Conservation (phyloP, 2,329 filamentous ascomycete species). For the Keithomyces neogunnii region DNA sequence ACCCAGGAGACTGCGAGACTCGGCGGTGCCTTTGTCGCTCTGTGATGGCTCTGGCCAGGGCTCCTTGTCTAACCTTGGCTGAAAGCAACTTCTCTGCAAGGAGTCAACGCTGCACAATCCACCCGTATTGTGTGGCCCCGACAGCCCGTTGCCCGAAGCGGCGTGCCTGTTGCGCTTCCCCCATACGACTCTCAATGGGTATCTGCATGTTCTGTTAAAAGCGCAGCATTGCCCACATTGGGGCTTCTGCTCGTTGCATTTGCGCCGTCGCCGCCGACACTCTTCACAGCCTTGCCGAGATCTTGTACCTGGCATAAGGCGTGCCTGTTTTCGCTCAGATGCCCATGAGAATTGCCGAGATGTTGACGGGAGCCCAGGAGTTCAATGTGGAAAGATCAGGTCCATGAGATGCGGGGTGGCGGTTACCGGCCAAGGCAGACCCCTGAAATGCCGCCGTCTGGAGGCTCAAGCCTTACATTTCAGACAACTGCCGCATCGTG, state of each 20-base stretch:
- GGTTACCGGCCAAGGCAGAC: too few species aligned
- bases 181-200: slow-evolving; percentile 18
- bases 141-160: not conserved
- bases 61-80: too few species aligned
- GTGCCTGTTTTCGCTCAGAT: not conserved
- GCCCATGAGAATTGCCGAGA: too few species aligned
- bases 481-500: too few species aligned
- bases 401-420: too few species aligned
- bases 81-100: too few species aligned
- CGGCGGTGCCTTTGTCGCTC: not conserved
- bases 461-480: too few species aligned
- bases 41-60: not conserved
- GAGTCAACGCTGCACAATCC: not conserved
- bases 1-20: not conserved
- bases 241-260: slow-evolving; percentile 19
- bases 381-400: too few species aligned
- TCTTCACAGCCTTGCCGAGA: slow-evolving; percentile 20
- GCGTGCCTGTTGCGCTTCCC: not conserved
- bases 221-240: slow-evolving; percentile 14
- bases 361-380: too few species aligned
- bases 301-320: slow-evolving; percentile 14
- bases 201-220: slow-evolving; percentile 12
- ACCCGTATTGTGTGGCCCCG: not conserved
- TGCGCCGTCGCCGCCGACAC: slow-evolving; percentile 18
- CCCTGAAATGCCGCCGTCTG: too few species aligned